phyloP scores from a whole-genome alignment of 495 filamentous ascomycete genomes.

The Hypoxylon fragiforme region DNA sequence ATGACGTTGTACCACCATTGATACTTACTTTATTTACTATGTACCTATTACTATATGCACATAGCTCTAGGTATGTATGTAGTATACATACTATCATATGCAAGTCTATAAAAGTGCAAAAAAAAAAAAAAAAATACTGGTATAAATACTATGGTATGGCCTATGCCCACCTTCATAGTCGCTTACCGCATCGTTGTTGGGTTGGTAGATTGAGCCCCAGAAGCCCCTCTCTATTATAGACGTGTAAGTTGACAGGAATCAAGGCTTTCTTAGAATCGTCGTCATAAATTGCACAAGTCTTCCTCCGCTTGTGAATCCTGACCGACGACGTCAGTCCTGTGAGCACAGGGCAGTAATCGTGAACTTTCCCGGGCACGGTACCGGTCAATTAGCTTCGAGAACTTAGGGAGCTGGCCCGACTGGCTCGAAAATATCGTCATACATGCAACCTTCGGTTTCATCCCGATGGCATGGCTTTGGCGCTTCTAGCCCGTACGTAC shows the following conservation, averaged over 20 bases:
- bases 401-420: conserved; percentile 32
- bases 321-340: conserved; percentile 31
- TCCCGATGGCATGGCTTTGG: conserved; percentile 24
- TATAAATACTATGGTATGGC: conserved; percentile 7
- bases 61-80: too few species aligned
- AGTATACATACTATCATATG: too few species aligned
- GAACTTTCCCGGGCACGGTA: conserved; percentile 27
- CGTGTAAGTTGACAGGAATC: conserved; percentile 14
- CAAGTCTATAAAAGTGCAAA: too few species aligned
- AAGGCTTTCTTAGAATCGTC: conserved; percentile 15
- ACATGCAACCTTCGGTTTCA: conserved; percentile 40
- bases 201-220: conserved; percentile 27
- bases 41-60: not conserved
- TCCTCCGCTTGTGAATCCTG: conserved; percentile 19
- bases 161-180: conserved; percentile 13
- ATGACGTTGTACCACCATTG: not conserved
- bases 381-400: conserved; percentile 34
- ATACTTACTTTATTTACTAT: not conserved
- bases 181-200: conserved; percentile 19
- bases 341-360: conserved; percentile 22
- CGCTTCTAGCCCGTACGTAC: conserved; percentile 19
- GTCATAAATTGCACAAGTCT: conserved; percentile 31
- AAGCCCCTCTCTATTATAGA: conserved; percentile 22
- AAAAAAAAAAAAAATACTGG: too few species aligned
- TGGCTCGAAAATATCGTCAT: conserved; percentile 37